Evolutionary conservation across 2,329 filamentous ascomycete species (phyloP), one percentile per base, ranked within the genome.

Genomic region (Parascedosporium putredinis): DNA sequence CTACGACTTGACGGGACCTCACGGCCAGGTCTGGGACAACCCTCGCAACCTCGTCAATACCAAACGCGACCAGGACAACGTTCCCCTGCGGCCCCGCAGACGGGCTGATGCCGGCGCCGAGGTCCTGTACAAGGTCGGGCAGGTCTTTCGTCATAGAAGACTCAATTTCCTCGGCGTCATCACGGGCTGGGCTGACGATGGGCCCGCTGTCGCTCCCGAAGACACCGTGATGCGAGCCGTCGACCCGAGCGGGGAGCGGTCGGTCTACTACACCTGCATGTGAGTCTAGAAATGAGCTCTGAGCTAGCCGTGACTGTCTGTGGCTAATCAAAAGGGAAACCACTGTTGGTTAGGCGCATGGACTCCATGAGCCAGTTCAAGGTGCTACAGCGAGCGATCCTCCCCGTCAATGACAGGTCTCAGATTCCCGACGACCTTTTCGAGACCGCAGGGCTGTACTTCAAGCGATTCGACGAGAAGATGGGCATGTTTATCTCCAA

Each of bases 181-280:
- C 52, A 87, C 85, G 12, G 90, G 90, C n/a, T 98, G 91, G 90
- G 83, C 31, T 20, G 22, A 40, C n/a, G 46, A 49, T 24, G 47
- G 24, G 8, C 23, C 27, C 36, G n/a, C 33, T 5, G 36, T 24
- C 4, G 36, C 20, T 12, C 22, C 23, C n/a, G 23, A 43, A 27
- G 47, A 43, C 16, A 18, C 20, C 6, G 24, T 49, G 40, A 47
- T 53, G 40, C 46, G 55, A 2, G 56, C 57, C 14, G n/a, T n/a
- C 12, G 22, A 55, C 53, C 53, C 27, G 68, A 71, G n/a, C 67
- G 72, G 49, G 83, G 80, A 2, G 69, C 7, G 27, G 53, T 83
- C 88, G 65, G 82, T 81, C 29, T 95, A 88, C 58, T 96, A 95
- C 63, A 85, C 89, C 57, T 87, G 87, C 59, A 72, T 96, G 88